Percentiles rank a stretch among this genome's conserved stretches.
Evolutionary conservation across 2,329 filamentous ascomycete species (phyloP).

Genomic region (Aspergillus calidoustus): DNA sequence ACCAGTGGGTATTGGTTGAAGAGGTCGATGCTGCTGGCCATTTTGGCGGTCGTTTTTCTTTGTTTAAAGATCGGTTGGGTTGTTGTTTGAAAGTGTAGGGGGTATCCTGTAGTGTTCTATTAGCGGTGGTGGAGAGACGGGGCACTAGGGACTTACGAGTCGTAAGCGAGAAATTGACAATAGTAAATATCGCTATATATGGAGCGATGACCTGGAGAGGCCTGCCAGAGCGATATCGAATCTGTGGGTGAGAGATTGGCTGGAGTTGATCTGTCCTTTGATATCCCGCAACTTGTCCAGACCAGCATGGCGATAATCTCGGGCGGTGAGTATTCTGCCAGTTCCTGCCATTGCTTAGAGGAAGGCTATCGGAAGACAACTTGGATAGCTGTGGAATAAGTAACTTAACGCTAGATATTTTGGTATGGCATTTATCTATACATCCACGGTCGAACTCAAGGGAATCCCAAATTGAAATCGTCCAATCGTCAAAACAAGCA

Average conservation of each 20-base stretch:
- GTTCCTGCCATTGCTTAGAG: no score
- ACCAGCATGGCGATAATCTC: constrained; percentile 13
- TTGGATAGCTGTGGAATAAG: neutral
- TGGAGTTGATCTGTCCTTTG: neutral
- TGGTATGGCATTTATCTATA: constrained; percentile 11
- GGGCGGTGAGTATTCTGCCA: constrained; percentile 32
- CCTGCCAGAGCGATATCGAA: neutral
- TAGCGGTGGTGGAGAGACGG: neutral
- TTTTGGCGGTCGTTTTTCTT: constrained; percentile 19
- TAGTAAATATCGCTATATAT: neutral
- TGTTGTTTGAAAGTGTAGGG: neutral
- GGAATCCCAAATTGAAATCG: constrained; percentile 18
- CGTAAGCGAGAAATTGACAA: neutral
- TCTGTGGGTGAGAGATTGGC: neutral
- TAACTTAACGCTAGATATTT: constrained; percentile 5
- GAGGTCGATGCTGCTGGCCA: constrained; percentile 39
- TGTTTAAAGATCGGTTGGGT: neutral
- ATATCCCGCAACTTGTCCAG: constrained; percentile 31
- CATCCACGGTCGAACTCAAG: constrained; percentile 7
- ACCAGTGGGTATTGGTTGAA: constrained; percentile 83
- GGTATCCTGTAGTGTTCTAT: constrained; percentile 1
- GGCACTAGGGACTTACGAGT: neutral
- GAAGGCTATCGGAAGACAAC: no score
- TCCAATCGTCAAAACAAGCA: constrained; percentile 25
- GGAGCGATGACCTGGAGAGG: neutral